Base-by-base conservation (phyloP, 2,329 filamentous ascomycete species). In the Elsinoe arachidis region DNA sequence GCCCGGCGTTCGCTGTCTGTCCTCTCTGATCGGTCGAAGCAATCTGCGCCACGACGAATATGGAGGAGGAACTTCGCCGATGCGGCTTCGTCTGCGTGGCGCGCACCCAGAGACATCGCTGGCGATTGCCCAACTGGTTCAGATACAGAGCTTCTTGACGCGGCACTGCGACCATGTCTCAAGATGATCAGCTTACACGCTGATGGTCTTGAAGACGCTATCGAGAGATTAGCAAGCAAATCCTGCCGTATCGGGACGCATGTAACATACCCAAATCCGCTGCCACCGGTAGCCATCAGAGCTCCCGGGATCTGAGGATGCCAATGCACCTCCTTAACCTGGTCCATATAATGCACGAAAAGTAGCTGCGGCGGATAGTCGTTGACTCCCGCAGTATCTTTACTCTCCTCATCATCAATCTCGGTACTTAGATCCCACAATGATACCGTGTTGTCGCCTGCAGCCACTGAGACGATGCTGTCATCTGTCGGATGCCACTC, bases 401-500 rank as follows among this genome's bases (percentile, higher is more conserved):
- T 88, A 74, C 87, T 95, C 79, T 97, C 93, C 73, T 99, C 93
- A 69, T 97, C 93, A 66, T 99, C 93, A 60, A 97, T 71, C 77
- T 99, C 93, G 58, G 97, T 93, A 0, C 91, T 90, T 69, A 99
- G 73, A 81, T 99, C 93, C 93, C 93, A 97, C 33, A 97, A 76
- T 1, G 93, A 96, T 33, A 97, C 83, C 0, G 92, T 97, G 74
- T 91, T 92, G 72, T 99, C 93, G 44, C 86, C 93, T 0, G 90
- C 89, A 19, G 89, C 92, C 41, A 97, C 90, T 2, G 90, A 88
- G 14, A 99, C 84, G 67, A 97, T 95, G 70, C 88, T 95, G 77
- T 99, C 92, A 68, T 99, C 93, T 1, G 89, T 92, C 2, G 93
- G 92, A 72, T 97, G 92, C 92, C 93, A 99, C 75, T 97, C 91